Evolutionary conservation across 495 filamentous ascomycete species (phyloP).

Genomic region (Tuber indicum): DNA sequence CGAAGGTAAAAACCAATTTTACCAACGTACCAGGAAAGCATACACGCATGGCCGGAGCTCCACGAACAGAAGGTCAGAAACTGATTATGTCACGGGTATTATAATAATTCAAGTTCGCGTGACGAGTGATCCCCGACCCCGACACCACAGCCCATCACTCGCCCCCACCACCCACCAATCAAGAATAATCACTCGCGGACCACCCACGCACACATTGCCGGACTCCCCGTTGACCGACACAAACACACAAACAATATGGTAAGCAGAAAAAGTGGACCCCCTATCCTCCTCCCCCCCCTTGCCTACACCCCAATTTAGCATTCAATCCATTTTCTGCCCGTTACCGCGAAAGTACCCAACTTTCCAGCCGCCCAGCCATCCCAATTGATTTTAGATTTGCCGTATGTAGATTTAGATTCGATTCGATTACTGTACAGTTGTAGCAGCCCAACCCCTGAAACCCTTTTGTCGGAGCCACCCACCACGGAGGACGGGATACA

Average conservation of each 20-base stretch:
- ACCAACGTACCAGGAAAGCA: not conserved
- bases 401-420: not conserved
- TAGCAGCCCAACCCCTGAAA: not conserved
- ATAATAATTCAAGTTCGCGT: not conserved
- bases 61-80: not conserved
- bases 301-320: not conserved
- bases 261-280: not conserved
- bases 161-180: not conserved
- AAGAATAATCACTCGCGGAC: not conserved
- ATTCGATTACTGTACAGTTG: not conserved
- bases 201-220: not conserved
- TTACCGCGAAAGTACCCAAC: not conserved
- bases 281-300: not conserved
- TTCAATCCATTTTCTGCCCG: not conserved
- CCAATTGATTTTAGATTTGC: not conserved
- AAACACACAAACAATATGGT: not conserved
- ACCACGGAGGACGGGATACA: not conserved
- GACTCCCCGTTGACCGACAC: not conserved
- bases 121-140: not conserved
- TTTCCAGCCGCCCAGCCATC: not conserved
- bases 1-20: not conserved
- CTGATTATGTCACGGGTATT: not conserved
- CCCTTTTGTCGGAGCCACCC: not conserved
- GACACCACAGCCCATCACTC: constrained; percentile 1
- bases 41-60: not conserved